Base-by-base conservation (phyloP, 2,329 filamentous ascomycete genomes). In the Cordyceps tenuipes region DNA sequence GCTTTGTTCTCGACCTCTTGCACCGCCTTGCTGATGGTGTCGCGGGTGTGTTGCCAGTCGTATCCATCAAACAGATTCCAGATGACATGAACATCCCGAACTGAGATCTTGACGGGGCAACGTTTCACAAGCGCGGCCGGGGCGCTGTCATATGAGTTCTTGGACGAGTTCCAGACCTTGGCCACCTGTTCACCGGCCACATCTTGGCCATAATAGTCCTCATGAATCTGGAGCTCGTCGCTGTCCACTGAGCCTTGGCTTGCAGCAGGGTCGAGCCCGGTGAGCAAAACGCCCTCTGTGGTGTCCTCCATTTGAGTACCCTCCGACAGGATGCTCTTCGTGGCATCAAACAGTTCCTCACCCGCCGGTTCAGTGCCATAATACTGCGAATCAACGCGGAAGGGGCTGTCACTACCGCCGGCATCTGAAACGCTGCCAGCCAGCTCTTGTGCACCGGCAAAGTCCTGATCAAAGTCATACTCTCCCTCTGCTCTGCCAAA, bases 11-110 rank as follows among this genome's bases (percentile, higher is more conserved):
- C 91, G 1, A 99, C 88, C 57, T 95, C 87, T 62, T 94, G 85
- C 2, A 99, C 91, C 7, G 91, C 91, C 69, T 93, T 89, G 23
- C 86, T 86, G 60, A 99, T 96, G 4, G 88, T 84, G 63, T 94
- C 88, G 48, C 93, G 83, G 0, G 95, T 99, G 48, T 84, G 82
- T 66, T 87, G 83, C 95, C 95, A 99, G 73, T 99, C 95, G 70
- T 96, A 99, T 1, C 94, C 94, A 76, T 99, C 94, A 72, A 94
- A 97, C 1, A 99, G 77, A 68, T 99, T 96, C 94, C 94, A 99
- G 62, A 97, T 97, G 56, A 97, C 77, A 70, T 97, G 91, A 6
- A 96, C 87, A 68, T 97, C 91, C 29, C 90, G 86, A 17, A 97
- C 82, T 5, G 85, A 85, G 3, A 97, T 79, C 64, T 85, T 86